A percentile compares a stretch with the other conserved stretches of the same genome.
phyloP scores from a whole-genome alignment of 495 filamentous ascomycete genomes.

The Daldinia bambusicola region DNA sequence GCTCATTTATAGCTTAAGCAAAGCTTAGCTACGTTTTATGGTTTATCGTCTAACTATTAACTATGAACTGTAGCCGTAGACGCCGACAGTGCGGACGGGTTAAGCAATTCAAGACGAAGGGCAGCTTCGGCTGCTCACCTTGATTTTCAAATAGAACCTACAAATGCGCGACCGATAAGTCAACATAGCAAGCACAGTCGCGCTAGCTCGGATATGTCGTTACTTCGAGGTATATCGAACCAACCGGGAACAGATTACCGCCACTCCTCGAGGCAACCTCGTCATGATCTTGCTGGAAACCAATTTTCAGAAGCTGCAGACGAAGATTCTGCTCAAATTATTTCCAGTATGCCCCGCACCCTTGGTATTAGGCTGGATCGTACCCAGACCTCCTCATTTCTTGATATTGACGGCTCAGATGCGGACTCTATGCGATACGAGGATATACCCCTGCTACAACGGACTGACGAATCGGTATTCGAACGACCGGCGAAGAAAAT shows the following conservation, averaged over 20 bases:
- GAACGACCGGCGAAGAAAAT: conserved; percentile 62
- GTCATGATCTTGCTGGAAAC: conserved; percentile 45
- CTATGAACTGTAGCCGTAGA: conserved; percentile 35
- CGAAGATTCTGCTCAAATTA: conserved; percentile 51
- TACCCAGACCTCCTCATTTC: conserved; percentile 59
- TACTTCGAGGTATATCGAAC: conserved; percentile 55
- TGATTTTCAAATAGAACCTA: conserved; percentile 57
- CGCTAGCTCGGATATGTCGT: conserved; percentile 72
- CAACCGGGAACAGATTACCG: conserved; percentile 41
- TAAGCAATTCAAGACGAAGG: conserved; percentile 44
- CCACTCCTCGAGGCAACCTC: conserved; percentile 42
- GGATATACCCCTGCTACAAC: conserved; percentile 68
- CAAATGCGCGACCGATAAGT: conserved; percentile 59
- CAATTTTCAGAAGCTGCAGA: conserved; percentile 51
- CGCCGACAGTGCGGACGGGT: conserved; percentile 33
- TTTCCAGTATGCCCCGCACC: conserved; percentile 58
- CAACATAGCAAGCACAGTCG: conserved; percentile 68
- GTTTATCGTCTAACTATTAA: conserved; percentile 33
- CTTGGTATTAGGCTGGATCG: conserved; percentile 58
- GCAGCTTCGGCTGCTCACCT: conserved; percentile 65
- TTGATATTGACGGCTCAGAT: conserved; percentile 70
- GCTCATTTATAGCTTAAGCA: conserved; percentile 5
- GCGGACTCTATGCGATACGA: conserved; percentile 66
- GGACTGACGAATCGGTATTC: conserved; percentile 60
- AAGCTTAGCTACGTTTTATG: background rate